These are phyloP conservation scores for Globisporangium echinulatum DNA, from an alignment of 352 stramenopile species.

Conservation along the genomic window DNA sequence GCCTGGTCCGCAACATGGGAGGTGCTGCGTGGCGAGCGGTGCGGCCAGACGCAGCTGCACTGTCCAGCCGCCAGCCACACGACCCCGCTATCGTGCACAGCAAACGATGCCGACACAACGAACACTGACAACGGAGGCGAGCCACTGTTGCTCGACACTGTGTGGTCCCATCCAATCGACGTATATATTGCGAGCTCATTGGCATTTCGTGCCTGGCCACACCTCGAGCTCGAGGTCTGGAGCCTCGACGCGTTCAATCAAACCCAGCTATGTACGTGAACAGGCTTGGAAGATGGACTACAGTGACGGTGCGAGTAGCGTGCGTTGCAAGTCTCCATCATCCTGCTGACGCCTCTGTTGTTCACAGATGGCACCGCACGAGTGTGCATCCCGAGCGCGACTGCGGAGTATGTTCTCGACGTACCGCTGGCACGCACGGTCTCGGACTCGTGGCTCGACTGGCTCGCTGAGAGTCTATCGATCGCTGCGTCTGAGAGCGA, in stretches of 20 bases:
- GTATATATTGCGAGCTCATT: constrained; percentile 27
- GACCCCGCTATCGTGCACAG: constrained; percentile 7
- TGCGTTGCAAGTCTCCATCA: too few species aligned
- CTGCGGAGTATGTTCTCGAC: constrained; percentile 39
- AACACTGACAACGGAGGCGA: not conserved
- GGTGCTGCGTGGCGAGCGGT: constrained; percentile 29
- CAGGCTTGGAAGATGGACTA: too few species aligned
- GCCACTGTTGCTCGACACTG: constrained; percentile 19
- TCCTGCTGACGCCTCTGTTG: too few species aligned
- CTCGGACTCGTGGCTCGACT: constrained; percentile 12
- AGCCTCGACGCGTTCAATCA: constrained; percentile 34
- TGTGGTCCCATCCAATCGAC: constrained; percentile 52
- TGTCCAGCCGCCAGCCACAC: constrained; percentile 5
- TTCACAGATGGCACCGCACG: constrained; percentile 25
- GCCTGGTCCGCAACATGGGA: constrained; percentile 20
- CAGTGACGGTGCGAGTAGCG: too few species aligned
- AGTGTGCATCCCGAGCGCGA: constrained; percentile 24
- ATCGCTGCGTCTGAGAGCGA: not conserved
- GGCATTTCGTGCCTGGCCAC: constrained; percentile 28
- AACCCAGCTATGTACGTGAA: constrained; percentile 28
- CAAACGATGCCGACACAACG: not conserved
- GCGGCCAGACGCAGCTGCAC: constrained; percentile 45
- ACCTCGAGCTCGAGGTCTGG: constrained; percentile 42
- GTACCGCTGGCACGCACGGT: constrained; percentile 22
- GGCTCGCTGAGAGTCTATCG: constrained; percentile 15